Conservation (phyloP, 2,329 filamentous ascomycete species). For the Penicillium sp. region DNA sequence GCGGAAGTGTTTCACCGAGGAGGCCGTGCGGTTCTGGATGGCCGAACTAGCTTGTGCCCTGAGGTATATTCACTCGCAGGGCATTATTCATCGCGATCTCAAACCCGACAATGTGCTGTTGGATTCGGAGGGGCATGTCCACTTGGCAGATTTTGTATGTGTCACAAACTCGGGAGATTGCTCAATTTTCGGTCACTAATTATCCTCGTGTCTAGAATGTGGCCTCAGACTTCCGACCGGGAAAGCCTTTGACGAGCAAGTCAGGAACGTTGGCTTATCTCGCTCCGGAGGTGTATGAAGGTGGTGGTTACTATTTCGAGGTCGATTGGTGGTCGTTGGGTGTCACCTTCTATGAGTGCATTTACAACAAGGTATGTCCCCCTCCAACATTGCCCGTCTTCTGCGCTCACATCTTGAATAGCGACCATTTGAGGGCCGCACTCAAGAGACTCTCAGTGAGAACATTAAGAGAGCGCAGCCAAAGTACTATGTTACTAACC, state of each 20-base stretch:
- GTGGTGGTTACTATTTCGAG: conserved; percentile 82
- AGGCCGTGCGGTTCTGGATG: conserved; percentile 96
- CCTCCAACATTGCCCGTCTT: background rate
- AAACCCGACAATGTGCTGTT: conserved; percentile 91
- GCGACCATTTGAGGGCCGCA: conserved; percentile 91
- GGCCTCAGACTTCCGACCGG: conserved; percentile 84
- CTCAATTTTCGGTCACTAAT: conserved; percentile 15
- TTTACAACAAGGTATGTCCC: conserved; percentile 83
- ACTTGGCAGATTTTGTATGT: conserved; percentile 94
- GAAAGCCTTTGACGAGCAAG: conserved; percentile 86
- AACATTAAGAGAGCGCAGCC: conserved; percentile 80
- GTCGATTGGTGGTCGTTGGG: conserved; percentile 99
- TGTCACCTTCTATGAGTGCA: conserved; percentile 98
- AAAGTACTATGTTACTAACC: conserved; percentile 88
- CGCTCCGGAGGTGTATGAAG: conserved; percentile 91
- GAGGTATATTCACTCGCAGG: conserved; percentile 79
- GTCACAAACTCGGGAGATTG: background rate
- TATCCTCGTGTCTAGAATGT: conserved; percentile 68
- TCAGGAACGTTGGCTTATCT: conserved; percentile 95
- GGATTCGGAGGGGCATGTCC: conserved; percentile 88
- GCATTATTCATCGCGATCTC: conserved; percentile 87
- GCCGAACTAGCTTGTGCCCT: conserved; percentile 90
- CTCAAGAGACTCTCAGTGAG: conserved; percentile 75
- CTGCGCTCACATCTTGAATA: conserved; percentile 46
- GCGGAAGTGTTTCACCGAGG: conserved; percentile 95